Evolutionary conservation across 805 yeast genomes (phyloP).

Genomic region (Lachancea kluyveri): DNA sequence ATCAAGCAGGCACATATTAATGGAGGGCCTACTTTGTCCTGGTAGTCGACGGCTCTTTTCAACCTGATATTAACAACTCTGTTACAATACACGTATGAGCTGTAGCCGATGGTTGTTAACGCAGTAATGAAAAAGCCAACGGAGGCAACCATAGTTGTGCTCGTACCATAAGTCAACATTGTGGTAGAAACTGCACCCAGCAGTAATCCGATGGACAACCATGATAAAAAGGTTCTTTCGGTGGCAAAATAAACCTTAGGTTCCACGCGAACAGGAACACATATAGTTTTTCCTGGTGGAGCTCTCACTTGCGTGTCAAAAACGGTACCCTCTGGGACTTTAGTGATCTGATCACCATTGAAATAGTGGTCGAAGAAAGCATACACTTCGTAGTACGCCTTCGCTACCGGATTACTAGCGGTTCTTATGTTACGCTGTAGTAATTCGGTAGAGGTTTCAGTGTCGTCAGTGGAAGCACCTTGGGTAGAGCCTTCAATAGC

Average conservation of each 20-base stretch:
- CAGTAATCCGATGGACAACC: conserved; percentile 88
- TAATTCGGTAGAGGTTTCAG: conserved; percentile 29
- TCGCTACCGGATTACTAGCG: conserved; percentile 18
- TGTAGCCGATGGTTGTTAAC: conserved; percentile 61
- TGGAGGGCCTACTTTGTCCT: conserved; percentile 83
- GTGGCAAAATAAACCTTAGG: conserved; percentile 99
- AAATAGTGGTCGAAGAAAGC: conserved; percentile 40
- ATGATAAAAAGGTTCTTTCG: conserved; percentile 87
- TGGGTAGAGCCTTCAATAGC: conserved; percentile 17
- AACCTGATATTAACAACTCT: conserved; percentile 78
- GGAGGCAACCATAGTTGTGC: conserved; percentile 70
- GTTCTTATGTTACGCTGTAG: conserved; percentile 19
- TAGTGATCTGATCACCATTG: conserved; percentile 43
- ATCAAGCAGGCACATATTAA: conserved; percentile 71
- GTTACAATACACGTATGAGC: conserved; percentile 69
- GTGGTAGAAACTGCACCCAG: conserved; percentile 87
- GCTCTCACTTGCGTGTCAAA: conserved; percentile 55
- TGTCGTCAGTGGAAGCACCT: conserved; percentile 6
- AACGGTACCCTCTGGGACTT: conserved; percentile 59
- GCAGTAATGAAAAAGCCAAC: conserved; percentile 84
- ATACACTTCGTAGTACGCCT: conserved; percentile 16
- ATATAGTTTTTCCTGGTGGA: conserved; percentile 84
- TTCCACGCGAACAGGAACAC: conserved; percentile 93
- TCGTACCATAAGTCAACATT: conserved; percentile 76
- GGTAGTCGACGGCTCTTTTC: conserved; percentile 78